These are phyloP conservation scores for Ceratocystis destructans DNA, from an alignment of 2,329 filamentous ascomycete genomes.

Conservation along the genomic window DNA sequence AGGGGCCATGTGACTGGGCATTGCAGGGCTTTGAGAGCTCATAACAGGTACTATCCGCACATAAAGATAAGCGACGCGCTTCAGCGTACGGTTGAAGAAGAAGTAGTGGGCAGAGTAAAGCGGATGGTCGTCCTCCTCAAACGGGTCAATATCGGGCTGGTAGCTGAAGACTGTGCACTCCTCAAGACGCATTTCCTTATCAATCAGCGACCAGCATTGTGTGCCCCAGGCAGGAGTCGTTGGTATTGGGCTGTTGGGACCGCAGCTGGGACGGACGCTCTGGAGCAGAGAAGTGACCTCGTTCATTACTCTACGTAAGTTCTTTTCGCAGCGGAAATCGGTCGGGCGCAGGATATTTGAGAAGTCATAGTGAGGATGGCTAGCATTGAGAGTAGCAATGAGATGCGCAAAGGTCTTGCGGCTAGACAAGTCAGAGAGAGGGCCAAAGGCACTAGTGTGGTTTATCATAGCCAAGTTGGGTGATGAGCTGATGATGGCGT, in stretches of 20 bases:
- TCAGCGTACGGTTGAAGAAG: conserved; percentile 87
- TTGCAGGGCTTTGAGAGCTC: conserved; percentile 44
- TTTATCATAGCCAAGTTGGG: conserved; percentile 49
- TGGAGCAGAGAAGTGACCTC: conserved; percentile 76
- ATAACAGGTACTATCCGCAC: conserved; percentile 75
- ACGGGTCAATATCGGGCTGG: conserved; percentile 76
- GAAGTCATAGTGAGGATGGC: conserved; percentile 86
- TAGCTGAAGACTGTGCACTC: conserved; percentile 87
- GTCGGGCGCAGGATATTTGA: conserved; percentile 77
- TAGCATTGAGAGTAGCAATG: conserved; percentile 91
- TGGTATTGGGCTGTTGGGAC: conserved; percentile 24
- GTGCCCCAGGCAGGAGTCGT: conserved; percentile 54
- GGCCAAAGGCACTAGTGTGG: conserved; percentile 81
- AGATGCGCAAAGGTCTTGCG: conserved; percentile 89
- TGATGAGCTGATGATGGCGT: conserved; percentile 53
- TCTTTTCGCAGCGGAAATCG: conserved; percentile 79
- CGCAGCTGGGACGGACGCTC: conserved; percentile 57
- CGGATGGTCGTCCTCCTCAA: conserved; percentile 79
- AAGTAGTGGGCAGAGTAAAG: conserved; percentile 97
- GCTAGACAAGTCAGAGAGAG: conserved; percentile 73
- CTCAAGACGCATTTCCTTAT: conserved; percentile 85
- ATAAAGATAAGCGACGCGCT: conserved; percentile 89
- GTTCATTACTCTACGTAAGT: conserved; percentile 67
- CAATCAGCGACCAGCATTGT: conserved; percentile 80
- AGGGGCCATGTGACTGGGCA: conserved; percentile 26